A percentile compares a stretch with the other conserved stretches of the same genome.
These are phyloP conservation scores for Acanthamoeba culbertsoni DNA, from an alignment of 208 protist genomes.

Conservation along the genomic window DNA sequence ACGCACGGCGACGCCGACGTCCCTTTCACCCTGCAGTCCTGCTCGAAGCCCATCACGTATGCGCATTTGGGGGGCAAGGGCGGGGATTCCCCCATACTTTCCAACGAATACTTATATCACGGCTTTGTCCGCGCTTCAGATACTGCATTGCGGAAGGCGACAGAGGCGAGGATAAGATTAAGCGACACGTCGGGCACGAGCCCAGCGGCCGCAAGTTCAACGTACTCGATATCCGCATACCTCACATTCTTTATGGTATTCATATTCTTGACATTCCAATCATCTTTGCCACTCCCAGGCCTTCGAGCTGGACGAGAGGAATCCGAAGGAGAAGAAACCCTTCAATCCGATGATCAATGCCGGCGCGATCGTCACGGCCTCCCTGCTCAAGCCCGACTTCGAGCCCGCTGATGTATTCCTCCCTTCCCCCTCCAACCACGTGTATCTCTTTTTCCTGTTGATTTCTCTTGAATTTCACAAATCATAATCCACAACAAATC, in stretches of 20 bases:
- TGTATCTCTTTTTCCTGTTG: background rate
- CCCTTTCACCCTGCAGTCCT: constrained; percentile 69
- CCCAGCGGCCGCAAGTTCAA: constrained; percentile 59
- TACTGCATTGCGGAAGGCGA: constrained; percentile 70
- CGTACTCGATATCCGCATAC: background rate
- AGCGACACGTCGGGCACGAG: constrained; percentile 45
- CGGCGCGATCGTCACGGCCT: constrained; percentile 54
- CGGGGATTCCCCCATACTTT: background rate
- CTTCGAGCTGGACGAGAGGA: constrained; percentile 27
- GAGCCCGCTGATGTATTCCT: constrained; percentile 51
- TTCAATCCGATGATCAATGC: constrained; percentile 68
- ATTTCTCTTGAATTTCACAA: background rate
- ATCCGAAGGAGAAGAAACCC: constrained; percentile 38
- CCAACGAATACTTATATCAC: background rate
- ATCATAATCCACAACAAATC: background rate
- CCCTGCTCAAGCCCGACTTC: constrained; percentile 56
- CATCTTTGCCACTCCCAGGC: too few species aligned
- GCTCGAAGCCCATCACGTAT: constrained; percentile 63
- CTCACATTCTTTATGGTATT: too few species aligned
- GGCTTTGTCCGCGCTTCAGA: background rate
- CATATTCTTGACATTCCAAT: too few species aligned
- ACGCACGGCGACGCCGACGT: constrained; percentile 56
- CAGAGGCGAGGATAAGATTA: constrained; percentile 25
- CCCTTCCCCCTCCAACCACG: too few species aligned
- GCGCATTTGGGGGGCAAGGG: background rate